These are phyloP conservation scores for Cutaneotrichosporon cavernicola DNA, from an alignment of 1,284 basidiomycete genomes.

Conservation along the genomic window DNA sequence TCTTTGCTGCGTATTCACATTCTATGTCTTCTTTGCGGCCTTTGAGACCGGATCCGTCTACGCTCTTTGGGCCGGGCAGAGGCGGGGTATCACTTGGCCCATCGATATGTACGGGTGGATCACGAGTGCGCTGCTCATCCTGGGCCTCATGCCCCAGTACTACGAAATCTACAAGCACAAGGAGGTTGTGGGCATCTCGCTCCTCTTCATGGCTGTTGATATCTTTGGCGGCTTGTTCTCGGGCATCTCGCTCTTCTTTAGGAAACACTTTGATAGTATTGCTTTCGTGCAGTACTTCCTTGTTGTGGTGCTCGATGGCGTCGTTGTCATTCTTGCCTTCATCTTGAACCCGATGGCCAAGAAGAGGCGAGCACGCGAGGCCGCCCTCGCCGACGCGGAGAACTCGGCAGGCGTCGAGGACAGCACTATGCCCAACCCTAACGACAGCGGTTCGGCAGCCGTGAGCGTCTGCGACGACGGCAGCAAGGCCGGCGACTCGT, in stretches of 20 bases:
- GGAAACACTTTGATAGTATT: slow-evolving; percentile 64
- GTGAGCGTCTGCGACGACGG: not conserved
- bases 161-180: slow-evolving; percentile 67
- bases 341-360: slow-evolving; percentile 62
- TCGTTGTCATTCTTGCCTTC: slow-evolving; percentile 61
- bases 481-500: not conserved
- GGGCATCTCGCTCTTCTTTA: slow-evolving; percentile 68
- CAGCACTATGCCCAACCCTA: not conserved
- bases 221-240: slow-evolving; percentile 68
- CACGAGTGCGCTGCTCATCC: slow-evolving; percentile 62
- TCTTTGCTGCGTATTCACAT: slow-evolving; percentile 48
- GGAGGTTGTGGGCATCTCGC: slow-evolving; percentile 71
- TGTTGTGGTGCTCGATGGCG: slow-evolving; percentile 61
- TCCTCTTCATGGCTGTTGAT: slow-evolving; percentile 70
- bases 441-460: not conserved
- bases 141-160: slow-evolving; percentile 64
- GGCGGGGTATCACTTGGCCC: slow-evolving; percentile 57
- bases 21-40: slow-evolving; percentile 58
- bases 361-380: slow-evolving; percentile 32
- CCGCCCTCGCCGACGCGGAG: slow-evolving; percentile 12
- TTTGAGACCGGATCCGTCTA: slow-evolving; percentile 65
- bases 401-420: not conserved
- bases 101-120: slow-evolving; percentile 66
- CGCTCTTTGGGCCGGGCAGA: slow-evolving; percentile 58
- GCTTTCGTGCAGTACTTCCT: slow-evolving; percentile 59